Base-by-base conservation (phyloP, 768 basidiomycete species). In the Calocybe cyanea region DNA sequence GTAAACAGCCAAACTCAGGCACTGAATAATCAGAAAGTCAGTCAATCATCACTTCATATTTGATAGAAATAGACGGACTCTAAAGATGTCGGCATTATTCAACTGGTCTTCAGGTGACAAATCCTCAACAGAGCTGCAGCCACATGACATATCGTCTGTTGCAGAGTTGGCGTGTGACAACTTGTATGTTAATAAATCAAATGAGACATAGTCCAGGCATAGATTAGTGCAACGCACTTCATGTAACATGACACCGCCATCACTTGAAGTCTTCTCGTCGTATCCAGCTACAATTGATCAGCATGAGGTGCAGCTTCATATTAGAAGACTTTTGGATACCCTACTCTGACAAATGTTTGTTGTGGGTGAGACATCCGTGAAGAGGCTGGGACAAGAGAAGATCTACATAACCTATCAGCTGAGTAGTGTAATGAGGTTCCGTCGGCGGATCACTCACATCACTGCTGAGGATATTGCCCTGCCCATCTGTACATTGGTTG, bases 21-120 rank as follows among this genome's bases (percentile, higher is more conserved):
- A 49, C 48, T 49, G 25, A 6, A 28, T 28, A 28, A 28, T 11
- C 25, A 15, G 4, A 1, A 14, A 6, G 20, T 20, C 11, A 28
- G 17, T 30, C 7, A 41, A 34, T 21, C 6, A n/a, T 5, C 11
- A 33, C 8, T 17, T 15, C 13, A 28, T 28, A 5, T 28, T 2
- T 19, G n/a, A 13, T 9, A 1, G 4, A 14, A 19, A 19, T 15
- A 10, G 2, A 49, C 48, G 4, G 20, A 45, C 48, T 4, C 48
- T 5, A 33, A 44, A 49, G 24, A 44, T 49, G 31, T 49, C 48
- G 4, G 48, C 48, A n/a, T 49, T 49, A 21, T 49, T 45, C 2
- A 38, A 15, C 20, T 49, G 43, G 17, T 44, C 7, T 9, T 42
- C 42, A 20, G 28, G 42, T n/a, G 37, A 39, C 5, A 49, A 38